Percentiles rank a stretch among this genome's conserved stretches.
Conservation (phyloP, 441 rosid genomes). For the Pelargonium australe region DNA sequence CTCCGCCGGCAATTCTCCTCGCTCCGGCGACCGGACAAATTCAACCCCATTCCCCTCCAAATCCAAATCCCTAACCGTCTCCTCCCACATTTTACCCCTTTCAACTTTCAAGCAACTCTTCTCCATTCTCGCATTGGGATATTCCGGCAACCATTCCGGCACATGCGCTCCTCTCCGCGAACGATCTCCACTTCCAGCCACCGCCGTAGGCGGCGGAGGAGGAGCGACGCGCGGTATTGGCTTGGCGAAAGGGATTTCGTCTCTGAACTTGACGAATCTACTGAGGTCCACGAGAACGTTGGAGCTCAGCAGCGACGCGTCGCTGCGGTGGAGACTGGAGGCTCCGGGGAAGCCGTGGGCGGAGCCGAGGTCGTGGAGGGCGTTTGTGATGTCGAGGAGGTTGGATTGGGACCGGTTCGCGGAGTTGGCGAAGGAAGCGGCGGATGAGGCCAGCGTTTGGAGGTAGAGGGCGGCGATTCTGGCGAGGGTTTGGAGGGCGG, state of each 20-base stretch:
- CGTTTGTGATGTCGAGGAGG: constrained; percentile 40
- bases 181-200: background rate
- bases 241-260: constrained; percentile 56
- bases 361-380: constrained; percentile 37
- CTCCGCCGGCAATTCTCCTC: constrained; percentile 15
- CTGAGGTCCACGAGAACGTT: no score
- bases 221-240: constrained; percentile 28
- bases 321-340: constrained; percentile 23
- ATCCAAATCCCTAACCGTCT: background rate
- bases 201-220: background rate
- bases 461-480: constrained; percentile 35
- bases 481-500: constrained; percentile 43
- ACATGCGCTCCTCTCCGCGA: background rate
- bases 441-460: constrained; percentile 33
- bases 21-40: background rate
- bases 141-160: no score
- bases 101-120: no score
- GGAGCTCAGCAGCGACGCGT: no score
- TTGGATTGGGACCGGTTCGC: constrained; percentile 35
- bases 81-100: constrained; percentile 29
- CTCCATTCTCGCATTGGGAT: no score
- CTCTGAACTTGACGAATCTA: no score
- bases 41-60: no score
- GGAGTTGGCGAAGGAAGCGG: constrained; percentile 34
- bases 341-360: constrained; percentile 44